Base-by-base conservation (phyloP, 768 basidiomycete species). In the Amanita rimosa region DNA sequence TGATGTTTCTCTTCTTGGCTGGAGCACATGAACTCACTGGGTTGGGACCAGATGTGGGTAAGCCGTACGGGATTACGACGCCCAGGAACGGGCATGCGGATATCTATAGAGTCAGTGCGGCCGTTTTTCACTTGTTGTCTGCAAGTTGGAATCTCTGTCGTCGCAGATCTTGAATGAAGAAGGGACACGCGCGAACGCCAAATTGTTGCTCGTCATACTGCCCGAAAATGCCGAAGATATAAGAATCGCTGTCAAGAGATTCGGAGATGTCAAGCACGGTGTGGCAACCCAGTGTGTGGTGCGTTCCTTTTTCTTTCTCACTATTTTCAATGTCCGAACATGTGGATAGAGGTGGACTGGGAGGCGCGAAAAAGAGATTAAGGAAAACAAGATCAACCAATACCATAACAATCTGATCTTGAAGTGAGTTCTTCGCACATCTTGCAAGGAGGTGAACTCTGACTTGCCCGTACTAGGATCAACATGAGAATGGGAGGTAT, bases 321-420 rank as follows among this genome's bases (percentile, higher is more conserved):
- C 16, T 38, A 35, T 21, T 2, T 8, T 14, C 62, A n/a, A 33
- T 41, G 54, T 46, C 45, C 13, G 37, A 45, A 40, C 1, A 8
- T 49, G 9, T 39, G 31, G 17, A n/a, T 50, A 29, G n/a, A 21
- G 48, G 56, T 73, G 72, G n/a, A 56, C 71, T 7, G 53, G n/a
- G 5, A 24, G 21, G n/a, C 35, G 45, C 19, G 45, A 21, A n/a
- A 26, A 26, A 21, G 45, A 35, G 13, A 29, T 45, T 5, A 19
- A 17, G 31, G 38, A 24, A 9, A 24, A 38, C 10, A 46, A 27
- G 70, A 69, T 69, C 16, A 67, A 73, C 27, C 76, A 79, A 39
- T 81, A 82, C 47, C 71, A 62, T 55, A 78, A 76, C 43, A 83
- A 80, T 46, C 64, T 79, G 3, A 72, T 72, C 0, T 58, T 81